Conservation (phyloP, 768 basidiomycete genomes). For the Leucogyrophana mollusca region DNA sequence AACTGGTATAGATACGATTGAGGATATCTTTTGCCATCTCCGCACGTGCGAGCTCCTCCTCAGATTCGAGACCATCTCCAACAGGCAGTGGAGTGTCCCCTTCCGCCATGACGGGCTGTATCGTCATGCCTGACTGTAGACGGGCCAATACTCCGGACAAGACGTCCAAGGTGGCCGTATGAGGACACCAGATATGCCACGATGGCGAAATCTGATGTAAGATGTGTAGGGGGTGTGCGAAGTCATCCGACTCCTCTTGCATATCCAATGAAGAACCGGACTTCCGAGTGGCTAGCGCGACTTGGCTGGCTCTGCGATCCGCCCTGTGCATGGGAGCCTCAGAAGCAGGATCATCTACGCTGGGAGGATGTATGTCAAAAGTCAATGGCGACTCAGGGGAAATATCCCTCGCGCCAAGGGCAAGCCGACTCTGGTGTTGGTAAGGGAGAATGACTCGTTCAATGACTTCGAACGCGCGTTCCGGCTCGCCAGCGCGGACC, state of each 20-base stretch:
- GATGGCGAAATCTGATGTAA: conserved; percentile 62
- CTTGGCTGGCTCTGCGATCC: conserved; percentile 22
- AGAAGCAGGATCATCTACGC: conserved; percentile 22
- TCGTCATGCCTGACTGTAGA: conserved; percentile 48
- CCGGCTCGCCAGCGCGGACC: conserved; percentile 76
- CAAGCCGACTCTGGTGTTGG: conserved; percentile 30
- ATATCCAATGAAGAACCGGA: conserved; percentile 11
- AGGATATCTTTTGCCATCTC: conserved; percentile 42
- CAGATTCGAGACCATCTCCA: conserved; percentile 14
- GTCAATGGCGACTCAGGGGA: conserved; percentile 40
- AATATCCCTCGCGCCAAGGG: conserved; percentile 22
- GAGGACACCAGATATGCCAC: conserved; percentile 69
- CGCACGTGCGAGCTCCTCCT: conserved; percentile 20
- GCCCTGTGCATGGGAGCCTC: conserved; percentile 30
- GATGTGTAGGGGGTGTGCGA: conserved; percentile 57
- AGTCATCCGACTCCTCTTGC: conserved; percentile 37
- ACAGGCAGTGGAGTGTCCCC: conserved; percentile 19
- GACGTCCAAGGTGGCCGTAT: conserved; percentile 44
- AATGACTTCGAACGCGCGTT: conserved; percentile 79
- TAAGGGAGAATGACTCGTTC: conserved; percentile 74
- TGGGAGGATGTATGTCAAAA: conserved; percentile 29
- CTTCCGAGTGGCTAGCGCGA: conserved; percentile 15
- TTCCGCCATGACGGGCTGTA: conserved; percentile 39
- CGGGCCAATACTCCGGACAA: conserved; percentile 46
- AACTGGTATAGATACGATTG: conserved; percentile 44